Conservation (phyloP, 768 basidiomycete genomes). For the Trametes maxima region DNA sequence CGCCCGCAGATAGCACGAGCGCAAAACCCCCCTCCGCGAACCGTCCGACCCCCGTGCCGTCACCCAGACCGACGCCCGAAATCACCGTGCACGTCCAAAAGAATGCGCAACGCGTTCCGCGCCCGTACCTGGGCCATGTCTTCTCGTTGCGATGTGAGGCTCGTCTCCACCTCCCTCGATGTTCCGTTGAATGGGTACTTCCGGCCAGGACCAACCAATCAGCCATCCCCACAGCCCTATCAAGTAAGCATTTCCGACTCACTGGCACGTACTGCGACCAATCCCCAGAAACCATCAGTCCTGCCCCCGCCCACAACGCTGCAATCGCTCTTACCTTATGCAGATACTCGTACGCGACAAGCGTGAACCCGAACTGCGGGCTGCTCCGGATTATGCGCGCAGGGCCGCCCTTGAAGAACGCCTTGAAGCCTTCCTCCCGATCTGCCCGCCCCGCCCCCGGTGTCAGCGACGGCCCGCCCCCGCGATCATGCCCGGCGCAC, state of each 20-base stretch:
- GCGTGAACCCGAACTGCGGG: conserved; percentile 92
- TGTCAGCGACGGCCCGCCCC: neutral
- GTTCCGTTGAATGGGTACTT: conserved; percentile 84
- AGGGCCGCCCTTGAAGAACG: conserved; percentile 90
- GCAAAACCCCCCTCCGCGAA: neutral
- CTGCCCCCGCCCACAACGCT: conserved; percentile 28
- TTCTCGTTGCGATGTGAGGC: conserved; percentile 68
- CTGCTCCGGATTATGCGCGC: conserved; percentile 88
- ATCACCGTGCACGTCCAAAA: conserved; percentile 89
- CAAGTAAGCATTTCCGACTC: conserved; percentile 25
- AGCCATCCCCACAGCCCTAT: conserved; percentile 20
- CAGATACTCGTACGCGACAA: conserved; percentile 78
- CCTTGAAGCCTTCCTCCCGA: conserved; percentile 85
- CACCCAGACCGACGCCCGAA: conserved; percentile 43
- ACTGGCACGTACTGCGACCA: conserved; percentile 29
- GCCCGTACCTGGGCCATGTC: conserved; percentile 90
- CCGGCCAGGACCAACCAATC: conserved; percentile 27
- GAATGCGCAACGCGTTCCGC: conserved; percentile 90
- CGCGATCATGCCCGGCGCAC: neutral
- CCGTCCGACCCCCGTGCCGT: neutral
- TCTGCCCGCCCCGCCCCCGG: conserved; percentile 46
- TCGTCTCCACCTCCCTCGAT: conserved; percentile 68
- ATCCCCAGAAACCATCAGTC: conserved; percentile 17
- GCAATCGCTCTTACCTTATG: conserved; percentile 54
- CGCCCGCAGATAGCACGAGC: neutral